Evolutionary conservation across 2,329 filamentous ascomycete species (phyloP).

Genomic region (Pseudogymnoascus sp.): DNA sequence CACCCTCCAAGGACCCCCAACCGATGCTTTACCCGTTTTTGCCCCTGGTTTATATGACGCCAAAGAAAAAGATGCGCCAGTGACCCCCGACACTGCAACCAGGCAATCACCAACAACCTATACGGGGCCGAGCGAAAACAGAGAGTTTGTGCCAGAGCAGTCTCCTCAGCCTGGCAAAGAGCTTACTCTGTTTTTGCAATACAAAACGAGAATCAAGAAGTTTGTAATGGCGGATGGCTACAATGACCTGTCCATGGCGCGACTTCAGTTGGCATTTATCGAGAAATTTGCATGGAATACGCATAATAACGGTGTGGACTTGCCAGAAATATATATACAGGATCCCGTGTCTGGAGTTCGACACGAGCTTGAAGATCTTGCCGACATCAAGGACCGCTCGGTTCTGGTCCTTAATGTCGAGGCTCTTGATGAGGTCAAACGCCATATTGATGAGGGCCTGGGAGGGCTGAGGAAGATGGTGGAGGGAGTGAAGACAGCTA

Average conservation of each 20-base stretch:
- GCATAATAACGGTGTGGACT: slow-evolving; percentile 81
- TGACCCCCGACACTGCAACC: slow-evolving; percentile 14
- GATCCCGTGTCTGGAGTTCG: slow-evolving; percentile 93
- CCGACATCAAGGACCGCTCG: slow-evolving; percentile 87
- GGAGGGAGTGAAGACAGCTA: slow-evolving; percentile 74
- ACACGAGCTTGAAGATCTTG: slow-evolving; percentile 88
- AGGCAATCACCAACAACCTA: slow-evolving; percentile 11
- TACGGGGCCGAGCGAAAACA: slow-evolving; percentile 25
- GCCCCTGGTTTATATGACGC: slow-evolving; percentile 13
- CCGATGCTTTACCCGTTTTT: slow-evolving; percentile 38
- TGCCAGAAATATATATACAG: slow-evolving; percentile 97
- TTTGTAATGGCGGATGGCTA: slow-evolving; percentile 81
- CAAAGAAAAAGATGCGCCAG: slow-evolving; percentile 13
- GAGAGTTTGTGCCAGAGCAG: slow-evolving; percentile 50
- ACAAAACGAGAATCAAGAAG: slow-evolving; percentile 96
- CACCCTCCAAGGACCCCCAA: slow-evolving; percentile 50
- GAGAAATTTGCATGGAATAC: slow-evolving; percentile 99
- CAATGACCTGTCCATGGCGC: slow-evolving; percentile 75
- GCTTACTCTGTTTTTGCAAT: slow-evolving; percentile 87
- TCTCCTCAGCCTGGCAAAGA: slow-evolving; percentile 74
- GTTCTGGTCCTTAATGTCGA: slow-evolving; percentile 95
- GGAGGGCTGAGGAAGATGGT: slow-evolving; percentile 71
- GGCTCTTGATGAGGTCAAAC: slow-evolving; percentile 88
- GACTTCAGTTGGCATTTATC: slow-evolving; percentile 91
- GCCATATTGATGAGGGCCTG: slow-evolving; percentile 88